Evolutionary conservation across 257 asterid species (phyloP).

Genomic region (Solanum tarijense): DNA sequence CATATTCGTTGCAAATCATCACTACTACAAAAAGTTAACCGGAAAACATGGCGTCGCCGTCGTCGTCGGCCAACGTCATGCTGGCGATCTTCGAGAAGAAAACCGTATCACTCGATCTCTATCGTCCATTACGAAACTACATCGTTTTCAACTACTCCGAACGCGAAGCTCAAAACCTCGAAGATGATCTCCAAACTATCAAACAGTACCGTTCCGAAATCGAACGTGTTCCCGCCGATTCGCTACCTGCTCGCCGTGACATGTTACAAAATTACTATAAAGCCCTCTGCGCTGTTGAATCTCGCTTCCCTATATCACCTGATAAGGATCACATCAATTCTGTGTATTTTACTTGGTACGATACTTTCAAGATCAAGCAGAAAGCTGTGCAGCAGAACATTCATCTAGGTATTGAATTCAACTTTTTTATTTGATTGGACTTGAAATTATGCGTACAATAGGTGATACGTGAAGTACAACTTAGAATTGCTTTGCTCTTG

Average conservation of each 20-base stretch:
- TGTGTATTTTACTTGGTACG: slow-evolving; percentile 80
- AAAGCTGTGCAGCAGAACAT: slow-evolving; percentile 86
- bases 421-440: not conserved
- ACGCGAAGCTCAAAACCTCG: slow-evolving; percentile 81
- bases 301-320: slow-evolving; percentile 84
- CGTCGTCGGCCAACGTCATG: slow-evolving; percentile 66
- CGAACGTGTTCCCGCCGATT: slow-evolving; percentile 55
- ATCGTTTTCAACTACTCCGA: slow-evolving; percentile 73
- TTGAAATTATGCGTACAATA: not conserved
- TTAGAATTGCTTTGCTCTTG: not conserved
- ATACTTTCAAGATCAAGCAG: slow-evolving; percentile 69
- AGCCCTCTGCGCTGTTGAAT: slow-evolving; percentile 94
- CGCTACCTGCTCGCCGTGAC: slow-evolving; percentile 80
- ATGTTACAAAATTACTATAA: slow-evolving; percentile 70
- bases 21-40: slow-evolving; percentile 7
- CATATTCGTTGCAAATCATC: not conserved
- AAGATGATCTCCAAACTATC: slow-evolving; percentile 73
- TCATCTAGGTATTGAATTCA: slow-evolving; percentile 28
- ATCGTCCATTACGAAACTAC: slow-evolving; percentile 83
- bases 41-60: slow-evolving; percentile 42
- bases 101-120: slow-evolving; percentile 64
- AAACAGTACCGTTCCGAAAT: slow-evolving; percentile 67
- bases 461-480: not conserved
- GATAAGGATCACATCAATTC: slow-evolving; percentile 78
- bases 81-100: slow-evolving; percentile 84